Base-by-base conservation (phyloP, 2,329 filamentous ascomycete genomes). In the Cladophialophora bantiana region DNA sequence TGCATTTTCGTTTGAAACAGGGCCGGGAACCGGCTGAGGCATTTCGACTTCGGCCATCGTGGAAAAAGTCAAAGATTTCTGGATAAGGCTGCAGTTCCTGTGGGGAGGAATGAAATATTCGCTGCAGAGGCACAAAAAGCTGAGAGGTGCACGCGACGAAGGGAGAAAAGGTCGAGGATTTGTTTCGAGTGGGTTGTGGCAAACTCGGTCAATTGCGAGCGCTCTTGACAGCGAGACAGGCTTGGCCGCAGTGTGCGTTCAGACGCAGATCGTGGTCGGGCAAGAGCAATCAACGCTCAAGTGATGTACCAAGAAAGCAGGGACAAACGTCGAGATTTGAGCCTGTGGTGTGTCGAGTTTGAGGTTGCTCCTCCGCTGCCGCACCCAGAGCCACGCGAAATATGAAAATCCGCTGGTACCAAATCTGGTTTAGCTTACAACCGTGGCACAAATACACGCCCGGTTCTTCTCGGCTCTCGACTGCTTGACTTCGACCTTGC, bases 1-100 rank as follows among this genome's bases (percentile, higher is more conserved):
- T 67, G 83, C 77, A 76, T 86, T 86, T 73, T 86, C 85, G 70
- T 74, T 76, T 67, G 69, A 64, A n/a, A 69, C 59, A 7, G 71
- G 71, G 20, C 68, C 66, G 35, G 67, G 70, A 31, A 65, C 65
- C 2, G 72, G 67, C 55, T 71, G 68, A 20, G 70, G 68, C n/a
- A 68, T 61, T 42, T 69, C 71, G 57, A 74, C 72, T 67, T 74
- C 71, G 12, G 72, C 70, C 72, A 74, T 74, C 48, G 64, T 69
- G 10, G 53, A 45, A 50, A 45, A 45, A 34, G 3, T 35, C 26
- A 32, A 38, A 50, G 31, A 10, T 36, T 18, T 42, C 18, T 18
- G 20, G 3, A 26, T 31, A 31, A 50, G 45, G 18, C 20, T 50
- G 45, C 45, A 50, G 13, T 12, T 26, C 13, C 9, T 13, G 45